Conservation (phyloP, 2,329 filamentous ascomycete genomes). For the Xenosphaeropsis pyriputrescens region DNA sequence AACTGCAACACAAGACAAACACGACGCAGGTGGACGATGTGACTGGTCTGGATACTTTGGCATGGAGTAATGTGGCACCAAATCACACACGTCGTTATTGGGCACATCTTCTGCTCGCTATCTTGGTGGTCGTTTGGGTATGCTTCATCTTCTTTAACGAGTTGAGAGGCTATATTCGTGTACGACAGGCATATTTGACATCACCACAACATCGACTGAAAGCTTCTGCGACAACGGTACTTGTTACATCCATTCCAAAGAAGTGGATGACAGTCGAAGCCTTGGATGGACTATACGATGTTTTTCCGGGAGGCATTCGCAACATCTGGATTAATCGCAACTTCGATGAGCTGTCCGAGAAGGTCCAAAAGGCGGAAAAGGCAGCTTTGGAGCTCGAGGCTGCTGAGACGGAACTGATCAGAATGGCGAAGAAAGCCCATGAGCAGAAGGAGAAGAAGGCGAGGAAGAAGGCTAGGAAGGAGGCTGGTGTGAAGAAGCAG, state of each 20-base stretch:
- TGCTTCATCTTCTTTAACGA: conserved; percentile 81
- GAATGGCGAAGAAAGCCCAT: conserved; percentile 63
- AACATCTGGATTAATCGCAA: conserved; percentile 97
- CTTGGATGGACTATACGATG: conserved; percentile 75
- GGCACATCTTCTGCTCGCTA: conserved; percentile 70
- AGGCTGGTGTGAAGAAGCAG: conserved; percentile 35
- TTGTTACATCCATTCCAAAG: conserved; percentile 77
- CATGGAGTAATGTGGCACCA: conserved; percentile 73
- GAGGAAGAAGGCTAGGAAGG: conserved; percentile 34
- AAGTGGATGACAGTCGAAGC: conserved; percentile 84
- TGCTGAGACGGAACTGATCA: conserved; percentile 77
- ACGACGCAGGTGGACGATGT: conserved; percentile 14
- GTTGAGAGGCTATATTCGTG: conserved; percentile 73
- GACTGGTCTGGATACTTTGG: conserved; percentile 62
- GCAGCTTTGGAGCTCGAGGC: conserved; percentile 60
- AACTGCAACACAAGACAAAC: not conserved
- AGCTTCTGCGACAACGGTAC: conserved; percentile 87
- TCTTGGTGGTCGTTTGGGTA: conserved; percentile 68
- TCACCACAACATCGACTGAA: conserved; percentile 87
- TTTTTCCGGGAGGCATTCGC: conserved; percentile 86
- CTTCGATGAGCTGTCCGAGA: conserved; percentile 67
- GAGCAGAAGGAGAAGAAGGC: conserved; percentile 37
- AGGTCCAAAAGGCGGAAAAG: conserved; percentile 60
- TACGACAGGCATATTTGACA: conserved; percentile 88
- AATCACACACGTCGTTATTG: conserved; percentile 57